Base-by-base conservation (phyloP, 2,329 filamentous ascomycete genomes). In the Cryphonectria radicalis region DNA sequence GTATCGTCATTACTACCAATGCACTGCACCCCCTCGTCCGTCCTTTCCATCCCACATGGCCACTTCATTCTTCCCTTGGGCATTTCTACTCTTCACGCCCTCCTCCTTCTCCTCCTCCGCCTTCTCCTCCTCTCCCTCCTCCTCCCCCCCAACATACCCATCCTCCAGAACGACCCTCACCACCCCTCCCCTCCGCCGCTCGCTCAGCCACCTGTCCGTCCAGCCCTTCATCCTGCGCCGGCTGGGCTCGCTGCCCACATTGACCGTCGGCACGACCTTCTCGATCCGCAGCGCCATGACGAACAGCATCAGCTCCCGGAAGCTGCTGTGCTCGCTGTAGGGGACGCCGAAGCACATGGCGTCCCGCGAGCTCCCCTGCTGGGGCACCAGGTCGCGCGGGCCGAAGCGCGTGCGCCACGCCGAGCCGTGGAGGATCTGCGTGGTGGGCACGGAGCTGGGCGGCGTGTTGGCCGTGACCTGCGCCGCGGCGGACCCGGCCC, bases 281-380 rank as follows among this genome's bases (percentile, higher is more conserved):
- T 95, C 94, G 74, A 99, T 97, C 70, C 93, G 85, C 79, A 99
- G 80, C 28, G 91, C 89, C 85, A 96, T 96, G 75, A 95, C 89
- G 78, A 99, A 99, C 88, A 98, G 91, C 0, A 94, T 95, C 78
- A 99, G 81, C 84, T 99, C 96, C 57, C 95, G 87, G 78, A 99
- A 99, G 73, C 93, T 97, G 80, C 93, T 96, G 80, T 99, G 96
- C 82, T 99, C 96, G 67, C 92, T 95, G 79, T 99, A 99, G 2
- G 96, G 96, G 2, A 98, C 96, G 0, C 94, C 95, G 76, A 97
- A 97, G 79, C 94, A 98, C 79, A 92, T 91, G 53, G 93, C 93
- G 76, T 95, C 91, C 64, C 87, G 87, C 3, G 92, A 95, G 81
- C 92, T 95, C 3, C 96, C 96, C 4, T 94, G 88, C 81, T 97